Evolutionary conservation across 371 early-diverging fungal species (phyloP).

Genomic region (Mycotypha africana): DNA sequence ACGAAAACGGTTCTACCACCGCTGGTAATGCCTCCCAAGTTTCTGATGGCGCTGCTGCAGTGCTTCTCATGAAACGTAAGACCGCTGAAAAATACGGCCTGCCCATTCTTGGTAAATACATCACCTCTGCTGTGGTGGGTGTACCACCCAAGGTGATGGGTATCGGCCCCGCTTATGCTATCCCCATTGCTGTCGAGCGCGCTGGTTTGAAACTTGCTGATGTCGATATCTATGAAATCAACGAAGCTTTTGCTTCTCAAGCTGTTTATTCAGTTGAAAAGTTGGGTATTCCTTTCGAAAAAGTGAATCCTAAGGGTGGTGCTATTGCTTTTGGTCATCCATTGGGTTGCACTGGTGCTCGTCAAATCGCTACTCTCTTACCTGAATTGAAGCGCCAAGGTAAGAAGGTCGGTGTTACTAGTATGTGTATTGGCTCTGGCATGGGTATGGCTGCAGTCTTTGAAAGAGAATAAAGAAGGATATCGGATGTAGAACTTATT

Average conservation of each 20-base stretch:
- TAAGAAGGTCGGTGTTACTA: constrained; percentile 79
- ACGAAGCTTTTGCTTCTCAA: constrained; percentile 99
- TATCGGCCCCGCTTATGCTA: constrained; percentile 92
- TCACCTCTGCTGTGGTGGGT: constrained; percentile 88
- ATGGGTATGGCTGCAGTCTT: constrained; percentile 94
- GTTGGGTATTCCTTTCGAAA: constrained; percentile 76
- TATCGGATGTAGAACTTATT: no score
- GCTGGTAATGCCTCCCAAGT: constrained; percentile 99
- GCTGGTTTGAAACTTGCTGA: constrained; percentile 78
- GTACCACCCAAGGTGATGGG: constrained; percentile 91
- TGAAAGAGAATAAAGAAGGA: constrained; percentile 49
- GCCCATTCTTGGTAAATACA: constrained; percentile 84
- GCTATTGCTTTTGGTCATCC: constrained; percentile 73
- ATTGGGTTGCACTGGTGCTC: constrained; percentile 78
- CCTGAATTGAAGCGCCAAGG: constrained; percentile 85
- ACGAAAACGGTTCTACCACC: constrained; percentile 77
- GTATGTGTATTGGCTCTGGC: constrained; percentile 96
- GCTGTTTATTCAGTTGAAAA: constrained; percentile 88
- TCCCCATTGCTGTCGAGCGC: constrained; percentile 86
- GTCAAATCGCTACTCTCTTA: constrained; percentile 91
- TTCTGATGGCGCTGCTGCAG: constrained; percentile 98
- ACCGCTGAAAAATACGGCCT: constrained; percentile 87
- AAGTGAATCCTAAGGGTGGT: constrained; percentile 98
- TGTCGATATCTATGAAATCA: constrained; percentile 80
- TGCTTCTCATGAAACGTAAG: constrained; percentile 91